phyloP scores from a whole-genome alignment of 805 yeast genomes.

The Suhomyces vadensis region DNA sequence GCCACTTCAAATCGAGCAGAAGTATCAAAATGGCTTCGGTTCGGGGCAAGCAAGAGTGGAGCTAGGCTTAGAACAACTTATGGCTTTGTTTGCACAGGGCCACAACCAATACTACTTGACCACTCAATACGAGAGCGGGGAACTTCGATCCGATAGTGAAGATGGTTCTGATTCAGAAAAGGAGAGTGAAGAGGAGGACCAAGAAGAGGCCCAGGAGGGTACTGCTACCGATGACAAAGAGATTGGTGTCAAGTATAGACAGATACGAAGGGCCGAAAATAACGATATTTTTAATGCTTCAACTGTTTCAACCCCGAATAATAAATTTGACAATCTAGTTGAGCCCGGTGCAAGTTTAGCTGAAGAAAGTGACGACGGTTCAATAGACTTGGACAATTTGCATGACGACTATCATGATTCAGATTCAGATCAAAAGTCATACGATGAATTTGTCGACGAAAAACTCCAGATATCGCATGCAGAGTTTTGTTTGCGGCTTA shows the following conservation, averaged over 20 bases:
- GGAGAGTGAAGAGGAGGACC: constrained; percentile 4
- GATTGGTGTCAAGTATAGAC: too few species aligned
- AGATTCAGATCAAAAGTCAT: constrained; percentile 5
- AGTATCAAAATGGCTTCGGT: constrained; percentile 64
- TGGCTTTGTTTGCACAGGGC: constrained; percentile 42
- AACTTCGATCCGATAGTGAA: constrained; percentile 14
- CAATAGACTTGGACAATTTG: constrained; percentile 45
- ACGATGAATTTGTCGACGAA: constrained; percentile 23
- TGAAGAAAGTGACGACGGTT: constrained; percentile 11
- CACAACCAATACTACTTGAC: constrained; percentile 59
- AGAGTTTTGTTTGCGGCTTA: constrained; percentile 35
- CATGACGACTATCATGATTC: constrained; percentile 52
- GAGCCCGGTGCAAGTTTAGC: not conserved
- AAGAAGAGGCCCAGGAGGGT: too few species aligned
- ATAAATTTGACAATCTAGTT: not conserved
- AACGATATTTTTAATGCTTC: not conserved
- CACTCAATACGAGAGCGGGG: constrained; percentile 53
- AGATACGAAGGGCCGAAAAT: not conserved
- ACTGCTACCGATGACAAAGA: too few species aligned
- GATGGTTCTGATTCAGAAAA: constrained; percentile 10
- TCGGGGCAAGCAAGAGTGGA: constrained; percentile 56
- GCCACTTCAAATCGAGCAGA: constrained; percentile 57
- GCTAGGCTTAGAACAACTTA: constrained; percentile 52
- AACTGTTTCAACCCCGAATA: not conserved
- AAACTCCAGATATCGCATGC: constrained; percentile 36